phyloP scores from a whole-genome alignment of 179 eudicot species.

The Pouteria campechiana region DNA sequence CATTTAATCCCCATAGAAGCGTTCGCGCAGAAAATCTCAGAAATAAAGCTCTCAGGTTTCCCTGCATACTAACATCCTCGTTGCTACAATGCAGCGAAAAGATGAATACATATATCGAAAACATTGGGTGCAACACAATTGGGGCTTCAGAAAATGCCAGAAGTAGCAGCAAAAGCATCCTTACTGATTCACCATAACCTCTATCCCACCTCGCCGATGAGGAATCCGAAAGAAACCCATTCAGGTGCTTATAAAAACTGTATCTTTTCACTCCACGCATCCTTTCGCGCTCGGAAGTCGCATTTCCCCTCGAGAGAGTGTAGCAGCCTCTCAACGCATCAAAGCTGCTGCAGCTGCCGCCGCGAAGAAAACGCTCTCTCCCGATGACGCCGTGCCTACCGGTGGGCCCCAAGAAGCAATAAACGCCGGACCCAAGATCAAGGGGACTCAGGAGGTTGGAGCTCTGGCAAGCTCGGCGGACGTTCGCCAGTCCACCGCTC shows the following conservation, averaged over 20 bases:
- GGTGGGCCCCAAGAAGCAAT: no score
- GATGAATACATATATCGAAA: background rate
- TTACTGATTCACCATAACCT: constrained; percentile 19
- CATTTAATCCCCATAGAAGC: no score
- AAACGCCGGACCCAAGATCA: no score
- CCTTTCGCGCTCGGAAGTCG: background rate
- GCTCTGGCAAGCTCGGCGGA: background rate
- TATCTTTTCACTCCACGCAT: constrained; percentile 11
- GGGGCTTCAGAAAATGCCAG: no score
- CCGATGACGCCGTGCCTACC: background rate
- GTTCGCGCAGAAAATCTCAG: no score
- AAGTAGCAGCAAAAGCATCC: background rate
- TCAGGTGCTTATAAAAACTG: constrained; percentile 13
- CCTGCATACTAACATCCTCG: no score
- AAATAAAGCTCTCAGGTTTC: no score
- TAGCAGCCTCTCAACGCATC: background rate
- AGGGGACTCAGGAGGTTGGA: constrained; percentile 1
- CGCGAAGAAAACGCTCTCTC: no score
- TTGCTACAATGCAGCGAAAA: no score
- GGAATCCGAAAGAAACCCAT: constrained; percentile 31
- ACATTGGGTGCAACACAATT: background rate
- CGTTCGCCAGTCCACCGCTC: background rate
- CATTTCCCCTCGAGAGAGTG: background rate
- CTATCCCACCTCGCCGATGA: no score
- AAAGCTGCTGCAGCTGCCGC: no score